These are phyloP conservation scores for Mycena rebaudengoi DNA, from an alignment of 768 basidiomycete species.

Conservation along the genomic window DNA sequence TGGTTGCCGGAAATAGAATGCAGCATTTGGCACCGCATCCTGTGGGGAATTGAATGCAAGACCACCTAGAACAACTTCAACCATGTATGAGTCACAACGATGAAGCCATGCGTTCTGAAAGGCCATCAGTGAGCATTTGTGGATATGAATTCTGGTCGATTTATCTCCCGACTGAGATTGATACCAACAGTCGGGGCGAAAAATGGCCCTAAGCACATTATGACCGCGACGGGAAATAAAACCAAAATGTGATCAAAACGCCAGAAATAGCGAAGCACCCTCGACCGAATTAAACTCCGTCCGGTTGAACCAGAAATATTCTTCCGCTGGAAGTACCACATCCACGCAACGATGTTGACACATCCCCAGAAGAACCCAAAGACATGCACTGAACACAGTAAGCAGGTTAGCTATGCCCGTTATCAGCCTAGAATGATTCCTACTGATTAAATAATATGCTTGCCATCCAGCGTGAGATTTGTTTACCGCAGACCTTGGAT, in stretches of 20 bases:
- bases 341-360: conserved; percentile 10
- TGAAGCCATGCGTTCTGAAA: conserved; percentile 7
- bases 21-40: neutral
- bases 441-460: conserved; percentile 8
- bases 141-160: neutral
- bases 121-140: neutral
- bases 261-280: neutral
- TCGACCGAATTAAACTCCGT: neutral
- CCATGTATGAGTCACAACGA: neutral
- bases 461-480: neutral
- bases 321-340: neutral
- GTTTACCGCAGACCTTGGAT: neutral
- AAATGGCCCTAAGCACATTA: conserved; percentile 17
- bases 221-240: neutral
- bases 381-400: conserved; percentile 14
- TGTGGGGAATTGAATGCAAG: neutral
- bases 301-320: neutral
- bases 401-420: neutral
- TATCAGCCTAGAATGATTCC: neutral
- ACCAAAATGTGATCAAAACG: neutral
- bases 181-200: conserved; percentile 6
- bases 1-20: conserved; percentile 2
- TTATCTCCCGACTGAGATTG: neutral
- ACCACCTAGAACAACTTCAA: neutral
- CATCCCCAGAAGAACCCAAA: conserved; percentile 13